A percentile compares a stretch with the other conserved stretches of the same genome.
These are phyloP conservation scores for Aspergillus hancockii DNA, from an alignment of 495 filamentous ascomycete genomes.

Conservation along the genomic window DNA sequence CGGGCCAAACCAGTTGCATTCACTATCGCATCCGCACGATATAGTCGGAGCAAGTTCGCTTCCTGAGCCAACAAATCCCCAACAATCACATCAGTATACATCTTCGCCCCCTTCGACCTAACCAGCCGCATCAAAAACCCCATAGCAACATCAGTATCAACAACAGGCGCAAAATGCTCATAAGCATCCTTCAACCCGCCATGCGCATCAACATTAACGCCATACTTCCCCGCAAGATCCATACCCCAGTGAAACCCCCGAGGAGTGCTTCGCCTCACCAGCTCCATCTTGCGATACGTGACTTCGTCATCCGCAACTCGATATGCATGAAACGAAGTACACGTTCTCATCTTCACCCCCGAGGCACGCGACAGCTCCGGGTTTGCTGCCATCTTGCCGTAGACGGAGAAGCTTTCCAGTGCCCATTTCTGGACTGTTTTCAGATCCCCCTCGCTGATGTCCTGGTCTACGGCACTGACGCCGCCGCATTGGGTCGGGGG, in stretches of 20 bases:
- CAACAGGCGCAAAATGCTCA: constrained; percentile 46
- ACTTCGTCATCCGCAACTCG: constrained; percentile 32
- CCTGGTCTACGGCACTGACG: constrained; percentile 28
- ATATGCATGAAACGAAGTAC: constrained; percentile 41
- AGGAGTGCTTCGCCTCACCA: constrained; percentile 23
- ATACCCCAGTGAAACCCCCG: constrained; percentile 39
- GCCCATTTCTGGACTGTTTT: constrained; percentile 45
- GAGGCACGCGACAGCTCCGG: constrained; percentile 29
- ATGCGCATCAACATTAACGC: constrained; percentile 35
- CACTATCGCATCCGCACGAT: constrained; percentile 46
- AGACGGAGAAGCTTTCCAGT: constrained; percentile 46
- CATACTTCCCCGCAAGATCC: constrained; percentile 36
- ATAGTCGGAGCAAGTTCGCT: constrained; percentile 32
- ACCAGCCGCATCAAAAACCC: constrained; percentile 44
- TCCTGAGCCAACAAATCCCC: constrained; percentile 45
- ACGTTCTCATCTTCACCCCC: constrained; percentile 44
- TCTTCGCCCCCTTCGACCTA: constrained; percentile 46
- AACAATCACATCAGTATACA: constrained; percentile 36
- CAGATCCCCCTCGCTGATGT: constrained; percentile 35
- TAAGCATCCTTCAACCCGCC: constrained; percentile 51
- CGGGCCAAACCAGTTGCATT: constrained; percentile 48
- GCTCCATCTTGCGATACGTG: constrained; percentile 37
- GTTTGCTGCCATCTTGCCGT: constrained; percentile 36
- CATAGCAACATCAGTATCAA: constrained; percentile 55
- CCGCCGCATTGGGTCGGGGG: constrained; percentile 48